Percentiles rank a stretch among this genome's conserved stretches.
These are phyloP conservation scores for Apophysomyces trapeziformis DNA, from an alignment of 371 early-diverging fungal species.

Conservation along the genomic window DNA sequence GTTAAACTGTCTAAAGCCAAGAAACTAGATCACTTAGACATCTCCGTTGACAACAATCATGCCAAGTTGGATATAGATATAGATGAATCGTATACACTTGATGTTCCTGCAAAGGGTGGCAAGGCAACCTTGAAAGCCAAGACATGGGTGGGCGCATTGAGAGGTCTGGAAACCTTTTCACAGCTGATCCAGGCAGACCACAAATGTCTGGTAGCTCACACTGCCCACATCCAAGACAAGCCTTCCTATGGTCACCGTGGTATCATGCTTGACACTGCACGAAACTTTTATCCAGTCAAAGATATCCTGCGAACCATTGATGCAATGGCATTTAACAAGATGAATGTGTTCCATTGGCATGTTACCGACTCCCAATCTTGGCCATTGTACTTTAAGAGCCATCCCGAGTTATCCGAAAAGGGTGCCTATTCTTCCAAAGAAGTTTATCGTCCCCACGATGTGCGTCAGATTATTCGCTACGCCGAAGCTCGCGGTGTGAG, in stretches of 20 bases:
- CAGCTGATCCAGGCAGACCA: conserved; percentile 58
- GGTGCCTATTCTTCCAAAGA: conserved; percentile 68
- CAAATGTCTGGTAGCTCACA: conserved; percentile 41
- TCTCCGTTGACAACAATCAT: conserved; percentile 37
- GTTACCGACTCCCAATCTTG: conserved; percentile 80
- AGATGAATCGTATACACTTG: conserved; percentile 73
- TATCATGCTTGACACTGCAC: conserved; percentile 73
- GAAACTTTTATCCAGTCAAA: conserved; percentile 74
- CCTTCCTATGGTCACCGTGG: conserved; percentile 79
- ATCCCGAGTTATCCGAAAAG: conserved; percentile 66
- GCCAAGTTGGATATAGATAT: conserved; percentile 46
- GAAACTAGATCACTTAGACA: conserved; percentile 22
- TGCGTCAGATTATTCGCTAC: conserved; percentile 61
- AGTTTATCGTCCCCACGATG: conserved; percentile 65
- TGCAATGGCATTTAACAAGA: conserved; percentile 79
- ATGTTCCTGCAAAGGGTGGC: conserved; percentile 52
- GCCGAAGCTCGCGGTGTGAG: conserved; percentile 78
- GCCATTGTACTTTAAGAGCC: conserved; percentile 67
- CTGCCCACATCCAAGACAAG: conserved; percentile 68
- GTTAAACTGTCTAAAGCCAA: not conserved
- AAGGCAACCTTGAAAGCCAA: conserved; percentile 59
- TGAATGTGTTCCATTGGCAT: conserved; percentile 88
- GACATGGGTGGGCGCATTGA: conserved; percentile 83
- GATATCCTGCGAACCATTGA: conserved; percentile 71
- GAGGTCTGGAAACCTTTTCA: conserved; percentile 77